Percentiles rank a stretch among this genome's conserved stretches.
phyloP scores from a whole-genome alignment of 176 grass and related monocot genomes.

The Musa troglodytarum region DNA sequence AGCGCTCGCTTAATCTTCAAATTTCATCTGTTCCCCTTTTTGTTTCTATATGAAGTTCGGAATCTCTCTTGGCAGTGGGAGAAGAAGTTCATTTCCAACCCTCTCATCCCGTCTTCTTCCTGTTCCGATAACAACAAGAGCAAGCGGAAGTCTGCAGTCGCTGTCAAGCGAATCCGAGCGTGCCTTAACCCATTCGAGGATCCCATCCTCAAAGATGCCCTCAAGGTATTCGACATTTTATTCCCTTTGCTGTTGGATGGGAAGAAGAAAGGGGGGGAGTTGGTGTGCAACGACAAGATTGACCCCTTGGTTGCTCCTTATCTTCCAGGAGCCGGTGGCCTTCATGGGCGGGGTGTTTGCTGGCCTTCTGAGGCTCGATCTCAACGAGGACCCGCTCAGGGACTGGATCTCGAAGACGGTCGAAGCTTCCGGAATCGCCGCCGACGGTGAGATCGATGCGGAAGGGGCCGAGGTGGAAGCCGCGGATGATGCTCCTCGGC shows the following conservation, averaged over 20 bases:
- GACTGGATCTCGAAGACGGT: slow-evolving; percentile 76
- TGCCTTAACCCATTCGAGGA: slow-evolving; percentile 72
- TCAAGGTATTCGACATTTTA: slow-evolving; percentile 30
- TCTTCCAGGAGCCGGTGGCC: slow-evolving; percentile 80
- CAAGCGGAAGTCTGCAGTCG: slow-evolving; percentile 7
- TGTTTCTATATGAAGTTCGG: background rate
- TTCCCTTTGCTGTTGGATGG: background rate
- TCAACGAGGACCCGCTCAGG: slow-evolving; percentile 92
- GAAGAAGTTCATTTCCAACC: background rate
- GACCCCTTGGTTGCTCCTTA: background rate
- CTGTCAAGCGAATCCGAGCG: slow-evolving; percentile 21
- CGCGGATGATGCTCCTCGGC: slow-evolving; percentile 57
- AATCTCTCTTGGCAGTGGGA: background rate
- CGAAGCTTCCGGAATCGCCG: slow-evolving; percentile 65
- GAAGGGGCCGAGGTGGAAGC: slow-evolving; percentile 34
- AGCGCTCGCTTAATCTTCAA: background rate
- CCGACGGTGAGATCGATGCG: slow-evolving; percentile 19
- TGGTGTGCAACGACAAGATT: background rate
- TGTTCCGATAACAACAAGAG: background rate
- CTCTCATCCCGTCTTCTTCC: background rate
- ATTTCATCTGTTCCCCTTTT: background rate
- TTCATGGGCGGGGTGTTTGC: slow-evolving; percentile 91
- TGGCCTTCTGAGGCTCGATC: slow-evolving; percentile 81
- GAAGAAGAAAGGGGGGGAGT: background rate
- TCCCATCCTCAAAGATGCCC: slow-evolving; percentile 62